These are phyloP conservation scores for Agrocybe pediades DNA, from an alignment of 768 basidiomycete species.

Conservation along the genomic window DNA sequence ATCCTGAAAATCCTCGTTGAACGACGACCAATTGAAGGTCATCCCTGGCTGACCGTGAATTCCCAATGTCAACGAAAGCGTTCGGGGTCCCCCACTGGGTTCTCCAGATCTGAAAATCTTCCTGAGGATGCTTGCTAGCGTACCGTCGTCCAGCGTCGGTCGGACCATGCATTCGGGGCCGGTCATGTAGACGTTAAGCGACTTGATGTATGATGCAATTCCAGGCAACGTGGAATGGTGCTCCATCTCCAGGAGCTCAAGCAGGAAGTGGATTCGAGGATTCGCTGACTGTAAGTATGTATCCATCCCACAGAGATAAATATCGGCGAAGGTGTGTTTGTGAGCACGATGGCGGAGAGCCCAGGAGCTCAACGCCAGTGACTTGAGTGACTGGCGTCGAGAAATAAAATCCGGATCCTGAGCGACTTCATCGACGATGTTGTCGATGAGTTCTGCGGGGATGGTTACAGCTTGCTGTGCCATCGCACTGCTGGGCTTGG, in stretches of 20 bases:
- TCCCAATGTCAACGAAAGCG: constrained; percentile 15
- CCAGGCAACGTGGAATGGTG: constrained; percentile 15
- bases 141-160: constrained; percentile 16
- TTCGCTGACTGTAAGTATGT: neutral
- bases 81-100: constrained; percentile 7
- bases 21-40: constrained; percentile 14
- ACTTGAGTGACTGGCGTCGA: constrained; percentile 9
- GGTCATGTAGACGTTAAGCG: constrained; percentile 10
- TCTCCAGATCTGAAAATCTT: constrained; percentile 15
- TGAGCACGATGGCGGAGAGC: constrained; percentile 18
- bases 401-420: constrained; percentile 8
- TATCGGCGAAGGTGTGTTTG: constrained; percentile 14
- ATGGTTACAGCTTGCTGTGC: neutral
- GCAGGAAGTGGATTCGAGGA: constrained; percentile 5
- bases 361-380: constrained; percentile 17
- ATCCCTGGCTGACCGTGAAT: constrained; percentile 12
- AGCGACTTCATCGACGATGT: constrained; percentile 15
- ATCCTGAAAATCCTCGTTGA: constrained; percentile 10
- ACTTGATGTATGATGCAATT: constrained; percentile 17
- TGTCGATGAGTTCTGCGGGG: constrained; percentile 17
- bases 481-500: no score
- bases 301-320: constrained; percentile 6
- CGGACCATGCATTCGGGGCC: constrained; percentile 10
- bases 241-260: constrained; percentile 13
- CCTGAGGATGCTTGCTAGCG: constrained; percentile 13